Conservation (phyloP, 352 stramenopile species). For the Thalassiosira hispida region DNA sequence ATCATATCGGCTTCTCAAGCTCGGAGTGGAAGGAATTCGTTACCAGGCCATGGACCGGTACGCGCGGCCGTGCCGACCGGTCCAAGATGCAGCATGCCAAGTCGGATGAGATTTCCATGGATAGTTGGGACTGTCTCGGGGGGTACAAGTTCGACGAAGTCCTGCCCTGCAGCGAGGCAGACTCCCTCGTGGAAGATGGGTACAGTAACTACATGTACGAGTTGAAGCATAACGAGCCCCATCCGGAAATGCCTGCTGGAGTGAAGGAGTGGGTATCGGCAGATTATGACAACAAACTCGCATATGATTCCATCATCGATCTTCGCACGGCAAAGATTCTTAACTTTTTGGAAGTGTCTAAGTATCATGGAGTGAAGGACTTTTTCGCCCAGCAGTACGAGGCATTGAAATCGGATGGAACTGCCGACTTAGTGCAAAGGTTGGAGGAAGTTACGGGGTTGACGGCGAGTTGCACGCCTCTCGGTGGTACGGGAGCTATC, state of each 20-base stretch:
- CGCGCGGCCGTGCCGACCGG: slow-evolving; percentile 58
- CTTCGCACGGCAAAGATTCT: slow-evolving; percentile 76
- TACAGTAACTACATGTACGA: slow-evolving; percentile 74
- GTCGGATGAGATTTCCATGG: slow-evolving; percentile 40
- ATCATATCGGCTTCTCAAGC: slow-evolving; percentile 55
- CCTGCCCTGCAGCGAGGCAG: slow-evolving; percentile 58
- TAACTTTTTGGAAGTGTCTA: slow-evolving; percentile 64
- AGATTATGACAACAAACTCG: too few species aligned
- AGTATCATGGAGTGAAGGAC: slow-evolving; percentile 29
- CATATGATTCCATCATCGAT: slow-evolving; percentile 75
- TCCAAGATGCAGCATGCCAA: slow-evolving; percentile 38
- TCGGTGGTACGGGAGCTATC: slow-evolving; percentile 53
- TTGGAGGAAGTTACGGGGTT: slow-evolving; percentile 73
- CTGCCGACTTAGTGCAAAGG: slow-evolving; percentile 59
- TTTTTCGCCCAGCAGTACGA: slow-evolving; percentile 71
- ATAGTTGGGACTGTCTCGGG: slow-evolving; percentile 58
- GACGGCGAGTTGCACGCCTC: slow-evolving; percentile 63
- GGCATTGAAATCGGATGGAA: slow-evolving; percentile 70
- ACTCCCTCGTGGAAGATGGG: slow-evolving; percentile 42
- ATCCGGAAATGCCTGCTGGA: too few species aligned
- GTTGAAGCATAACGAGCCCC: slow-evolving; percentile 73
- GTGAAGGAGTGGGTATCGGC: too few species aligned
- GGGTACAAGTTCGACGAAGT: slow-evolving; percentile 77
- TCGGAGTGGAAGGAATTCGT: slow-evolving; percentile 78
- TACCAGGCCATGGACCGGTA: slow-evolving; percentile 66